Conservation (phyloP, 257 asterid genomes). For the Datura wrightii region DNA sequence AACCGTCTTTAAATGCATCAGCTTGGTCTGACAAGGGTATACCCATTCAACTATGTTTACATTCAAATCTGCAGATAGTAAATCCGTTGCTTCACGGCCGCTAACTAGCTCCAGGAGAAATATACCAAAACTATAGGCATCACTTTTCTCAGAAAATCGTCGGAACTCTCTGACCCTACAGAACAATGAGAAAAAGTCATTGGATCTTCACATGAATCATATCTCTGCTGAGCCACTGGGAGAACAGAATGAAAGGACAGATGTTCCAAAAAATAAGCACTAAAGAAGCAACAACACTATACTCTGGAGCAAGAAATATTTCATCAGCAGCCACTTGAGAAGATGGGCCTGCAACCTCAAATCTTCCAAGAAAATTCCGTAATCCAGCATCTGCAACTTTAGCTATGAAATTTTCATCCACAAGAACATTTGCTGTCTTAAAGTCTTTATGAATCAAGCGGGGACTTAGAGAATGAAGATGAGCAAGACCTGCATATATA, state of each 20-base stretch:
- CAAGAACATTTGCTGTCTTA: constrained; percentile 90
- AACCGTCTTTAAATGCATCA: not conserved
- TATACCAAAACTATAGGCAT: constrained; percentile 86
- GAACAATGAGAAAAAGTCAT: constrained; percentile 24
- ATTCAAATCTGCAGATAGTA: constrained; percentile 59
- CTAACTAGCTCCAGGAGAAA: constrained; percentile 89
- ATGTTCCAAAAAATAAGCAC: constrained; percentile 17
- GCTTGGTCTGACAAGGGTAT: constrained; percentile 24
- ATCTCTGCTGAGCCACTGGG: not conserved
- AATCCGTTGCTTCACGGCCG: constrained; percentile 68
- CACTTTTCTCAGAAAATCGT: constrained; percentile 87
- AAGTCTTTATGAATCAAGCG: constrained; percentile 89
- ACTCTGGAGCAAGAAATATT: constrained; percentile 90
- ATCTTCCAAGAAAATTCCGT: constrained; percentile 86
- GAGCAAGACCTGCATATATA: constrained; percentile 67
- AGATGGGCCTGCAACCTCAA: constrained; percentile 79
- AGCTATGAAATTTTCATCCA: constrained; percentile 87
- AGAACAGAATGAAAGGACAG: constrained; percentile 30
- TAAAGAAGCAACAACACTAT: constrained; percentile 40
- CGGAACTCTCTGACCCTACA: constrained; percentile 88
- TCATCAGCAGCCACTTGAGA: constrained; percentile 66
- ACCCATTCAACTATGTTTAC: constrained; percentile 85
- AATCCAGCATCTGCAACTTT: constrained; percentile 95
- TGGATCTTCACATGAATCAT: constrained; percentile 22
- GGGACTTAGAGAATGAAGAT: constrained; percentile 88